A percentile compares a stretch with the other conserved stretches of the same genome.
Evolutionary conservation across 1,284 basidiomycete genomes (phyloP).

Genomic region (Boletus smithii): DNA sequence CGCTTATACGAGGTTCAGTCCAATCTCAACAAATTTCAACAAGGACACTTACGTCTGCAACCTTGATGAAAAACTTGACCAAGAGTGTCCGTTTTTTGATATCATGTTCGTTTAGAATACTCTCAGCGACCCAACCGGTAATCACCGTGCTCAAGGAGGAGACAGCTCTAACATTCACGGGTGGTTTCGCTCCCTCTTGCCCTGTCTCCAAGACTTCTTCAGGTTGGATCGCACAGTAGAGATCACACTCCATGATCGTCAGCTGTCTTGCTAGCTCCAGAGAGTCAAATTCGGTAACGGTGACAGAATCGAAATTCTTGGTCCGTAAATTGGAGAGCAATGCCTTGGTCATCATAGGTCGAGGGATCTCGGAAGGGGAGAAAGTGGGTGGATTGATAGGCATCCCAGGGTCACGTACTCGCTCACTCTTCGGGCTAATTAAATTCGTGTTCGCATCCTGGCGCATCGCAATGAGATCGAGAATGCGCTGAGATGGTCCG

Average conservation of each 20-base stretch:
- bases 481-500: slow-evolving; percentile 66
- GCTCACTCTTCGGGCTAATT: slow-evolving; percentile 56
- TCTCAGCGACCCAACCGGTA: slow-evolving; percentile 95
- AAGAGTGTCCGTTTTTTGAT: slow-evolving; percentile 81
- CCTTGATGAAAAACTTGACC: slow-evolving; percentile 95
- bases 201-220: slow-evolving; percentile 86
- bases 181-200: slow-evolving; percentile 62
- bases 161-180: slow-evolving; percentile 76
- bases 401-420: slow-evolving; percentile 65
- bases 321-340: slow-evolving; percentile 62
- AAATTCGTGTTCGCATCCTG: slow-evolving; percentile 43
- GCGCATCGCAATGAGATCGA: slow-evolving; percentile 64
- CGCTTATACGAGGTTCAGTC: slow-evolving; percentile 50
- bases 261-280: slow-evolving; percentile 92
- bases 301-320: slow-evolving; percentile 58
- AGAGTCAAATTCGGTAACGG: slow-evolving; percentile 89
- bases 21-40: slow-evolving; percentile 24
- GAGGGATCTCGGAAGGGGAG: slow-evolving; percentile 60
- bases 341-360: slow-evolving; percentile 82
- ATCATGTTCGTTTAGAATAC: slow-evolving; percentile 86
- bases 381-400: slow-evolving; percentile 60
- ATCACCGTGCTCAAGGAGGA: slow-evolving; percentile 88
- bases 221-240: slow-evolving; percentile 84
- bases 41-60: slow-evolving; percentile 76
- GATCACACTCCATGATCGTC: slow-evolving; percentile 88